Base-by-base conservation (phyloP, 441 rosid genomes). In the Geranium incanum region DNA sequence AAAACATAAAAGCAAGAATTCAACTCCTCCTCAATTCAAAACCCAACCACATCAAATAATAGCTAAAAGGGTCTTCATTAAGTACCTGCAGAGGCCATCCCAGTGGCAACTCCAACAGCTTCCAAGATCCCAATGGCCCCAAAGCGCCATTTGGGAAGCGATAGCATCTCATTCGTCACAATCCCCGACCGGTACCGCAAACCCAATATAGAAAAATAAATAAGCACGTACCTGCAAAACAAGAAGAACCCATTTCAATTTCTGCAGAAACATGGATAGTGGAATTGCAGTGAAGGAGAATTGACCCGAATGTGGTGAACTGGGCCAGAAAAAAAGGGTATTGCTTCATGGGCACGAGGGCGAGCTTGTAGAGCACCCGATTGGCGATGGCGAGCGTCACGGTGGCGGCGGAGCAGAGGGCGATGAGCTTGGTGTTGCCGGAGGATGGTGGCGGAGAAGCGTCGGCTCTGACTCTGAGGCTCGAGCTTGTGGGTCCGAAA, bases 301-400 rank as follows among this genome's bases (percentile, higher is more conserved):
- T 45, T 36, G 70, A 88, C 97, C 98, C 97, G 79, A 90, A 90
- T 65, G 97, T 89, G 23, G 80, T 83, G 77, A 93, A 73, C 76
- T 90, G 98, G 71, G 95, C 97, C 67, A 90, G 70, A 81, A 90
- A 93, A 82, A 93, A 93, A 8, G 97, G 97, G 79, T 85, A 91
- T 50, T 79, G 82, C 76, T 87, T 90, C 94, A 93, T 84, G 18
- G 98, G 97, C 77, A 93, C 97, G 70, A 92, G 89, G 0, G 97
- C 98, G 70, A 93, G 92, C 86, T 90, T 93, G 85, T 93, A 88
- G 5, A 93, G 91, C 70, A 93, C 97, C 38, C 98, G 95, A 82
- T 93, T 89, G 3, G 91, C 91, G 9, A 90, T 75, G 13, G 94
- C 95, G 15, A 90, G 74, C 0, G 75, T 33, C 1, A 88, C 77